A percentile compares a stretch with the other conserved stretches of the same genome.
These are phyloP conservation scores for Amniculicola lignicola DNA, from an alignment of 495 filamentous ascomycete species.

Conservation along the genomic window DNA sequence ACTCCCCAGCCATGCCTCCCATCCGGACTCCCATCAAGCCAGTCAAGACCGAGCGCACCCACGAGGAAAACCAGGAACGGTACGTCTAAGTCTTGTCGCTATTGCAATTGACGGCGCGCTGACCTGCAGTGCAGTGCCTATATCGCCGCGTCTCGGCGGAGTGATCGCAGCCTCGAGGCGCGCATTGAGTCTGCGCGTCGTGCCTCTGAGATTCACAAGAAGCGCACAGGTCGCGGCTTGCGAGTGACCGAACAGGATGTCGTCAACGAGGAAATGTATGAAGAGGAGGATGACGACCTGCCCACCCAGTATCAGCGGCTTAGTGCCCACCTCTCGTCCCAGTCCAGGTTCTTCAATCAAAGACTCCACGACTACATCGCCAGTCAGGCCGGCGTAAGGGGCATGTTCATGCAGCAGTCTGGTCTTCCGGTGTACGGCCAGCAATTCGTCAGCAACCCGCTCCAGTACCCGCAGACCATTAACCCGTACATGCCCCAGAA, in stretches of 20 bases:
- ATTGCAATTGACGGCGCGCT: too few species aligned
- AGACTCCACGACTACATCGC: slow-evolving; percentile 58
- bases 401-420: slow-evolving; percentile 42
- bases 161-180: slow-evolving; percentile 86
- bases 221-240: slow-evolving; percentile 78
- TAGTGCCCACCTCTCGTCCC: slow-evolving; percentile 53
- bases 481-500: slow-evolving; percentile 18
- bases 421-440: slow-evolving; percentile 43
- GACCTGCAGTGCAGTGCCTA: slow-evolving; percentile 78
- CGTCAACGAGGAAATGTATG: slow-evolving; percentile 92
- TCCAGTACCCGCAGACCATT: background rate
- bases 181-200: slow-evolving; percentile 81
- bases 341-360: slow-evolving; percentile 55
- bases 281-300: slow-evolving; percentile 80
- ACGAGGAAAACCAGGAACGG: slow-evolving; percentile 92
- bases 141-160: slow-evolving; percentile 88
- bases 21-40: slow-evolving; percentile 45
- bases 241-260: slow-evolving; percentile 87
- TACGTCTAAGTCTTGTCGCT: too few species aligned
- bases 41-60: slow-evolving; percentile 65
- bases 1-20: slow-evolving; percentile 20
- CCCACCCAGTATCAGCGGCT: slow-evolving; percentile 52
- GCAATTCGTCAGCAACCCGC: background rate
- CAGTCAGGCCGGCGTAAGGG: slow-evolving; percentile 58
- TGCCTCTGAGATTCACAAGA: slow-evolving; percentile 87